Base-by-base conservation (phyloP, 1,139 yeast species). In the Suhomyces wounanorum region DNA sequence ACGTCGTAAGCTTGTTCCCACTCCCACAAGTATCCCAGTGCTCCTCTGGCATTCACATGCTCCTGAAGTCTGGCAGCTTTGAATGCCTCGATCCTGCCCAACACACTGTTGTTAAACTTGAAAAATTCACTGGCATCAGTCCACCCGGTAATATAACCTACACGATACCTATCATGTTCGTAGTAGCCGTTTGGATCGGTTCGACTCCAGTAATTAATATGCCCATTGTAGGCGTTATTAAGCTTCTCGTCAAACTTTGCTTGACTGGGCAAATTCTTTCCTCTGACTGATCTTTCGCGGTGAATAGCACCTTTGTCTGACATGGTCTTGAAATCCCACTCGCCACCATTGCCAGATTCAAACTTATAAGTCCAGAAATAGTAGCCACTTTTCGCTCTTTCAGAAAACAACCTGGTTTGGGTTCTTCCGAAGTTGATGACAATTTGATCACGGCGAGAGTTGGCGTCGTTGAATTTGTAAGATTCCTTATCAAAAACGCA, bases 331-430 rank as follows among this genome's bases (percentile, higher is more conserved):
- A 89, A 85, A 50, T 94, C 97, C 98, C 98, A 92, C 70, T 90
- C 97, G 10, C 97, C 98, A 39, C 97, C 97, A 61, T 86, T 87
- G 2, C 97, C 97, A 50, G 84, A 78, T 64, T 87, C 83, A 64
- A 92, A 92, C 68, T 89, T 90, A 66, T 73, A 88, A 1, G 97
- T 89, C 98, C 98, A 94, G 69, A 94, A 94, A 67, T 79, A 92
- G 48, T 81, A 77, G 0, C 97, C 97, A 49, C 83, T 79, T 6
- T 75, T 67, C 0, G 92, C 85, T 44, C 87, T 70, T 42, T 78
- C 62, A 10, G 64, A 61, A 59, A 87, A 80, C 3, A 80, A 56
- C 2, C 68, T 63, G 3, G 65, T 60, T 63, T 84, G 82, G 31
- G 63, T 67, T 26, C 65, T 66, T 8, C 82, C 83, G 58, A 66